Evolutionary conservation across 495 filamentous ascomycete species (phyloP).

Genomic region (Aspergillus wentii): DNA sequence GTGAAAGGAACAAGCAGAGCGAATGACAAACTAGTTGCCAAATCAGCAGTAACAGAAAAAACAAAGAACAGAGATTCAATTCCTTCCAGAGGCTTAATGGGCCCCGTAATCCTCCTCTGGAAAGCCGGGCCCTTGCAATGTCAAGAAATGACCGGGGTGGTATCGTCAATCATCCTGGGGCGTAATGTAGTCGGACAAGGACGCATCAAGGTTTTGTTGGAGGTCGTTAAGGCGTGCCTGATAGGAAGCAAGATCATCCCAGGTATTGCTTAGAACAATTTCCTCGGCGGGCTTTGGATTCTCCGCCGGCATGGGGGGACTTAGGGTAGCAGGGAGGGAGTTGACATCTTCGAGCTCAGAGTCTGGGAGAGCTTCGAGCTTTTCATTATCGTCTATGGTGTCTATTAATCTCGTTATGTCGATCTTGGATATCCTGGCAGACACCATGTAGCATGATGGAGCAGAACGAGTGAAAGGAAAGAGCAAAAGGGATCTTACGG

Average conservation of each 20-base stretch:
- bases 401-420: no score
- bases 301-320: slow-evolving; percentile 4
- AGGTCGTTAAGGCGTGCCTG: slow-evolving; percentile 12
- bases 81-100: background rate
- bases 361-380: slow-evolving; percentile 8
- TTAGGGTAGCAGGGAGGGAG: slow-evolving; percentile 9
- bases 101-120: background rate
- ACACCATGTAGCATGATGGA: no score
- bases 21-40: slow-evolving; percentile 3
- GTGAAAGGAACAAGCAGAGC: slow-evolving; percentile 7
- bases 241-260: slow-evolving; percentile 9
- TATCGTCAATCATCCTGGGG: slow-evolving; percentile 7
- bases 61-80: background rate
- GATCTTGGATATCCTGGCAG: no score
- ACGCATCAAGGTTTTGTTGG: slow-evolving; percentile 6
- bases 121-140: background rate
- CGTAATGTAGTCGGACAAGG: slow-evolving; percentile 7
- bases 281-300: slow-evolving; percentile 3
- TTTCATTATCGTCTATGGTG: no score
- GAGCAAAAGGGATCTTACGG: slow-evolving; percentile 18
- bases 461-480: no score
- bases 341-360: slow-evolving; percentile 7
- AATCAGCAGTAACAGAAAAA: slow-evolving; percentile 1
- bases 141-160: no score
- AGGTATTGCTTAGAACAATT: slow-evolving; percentile 4